Conservation (phyloP, 176 grass and related monocot genomes). For the Oryza glumipatula region DNA sequence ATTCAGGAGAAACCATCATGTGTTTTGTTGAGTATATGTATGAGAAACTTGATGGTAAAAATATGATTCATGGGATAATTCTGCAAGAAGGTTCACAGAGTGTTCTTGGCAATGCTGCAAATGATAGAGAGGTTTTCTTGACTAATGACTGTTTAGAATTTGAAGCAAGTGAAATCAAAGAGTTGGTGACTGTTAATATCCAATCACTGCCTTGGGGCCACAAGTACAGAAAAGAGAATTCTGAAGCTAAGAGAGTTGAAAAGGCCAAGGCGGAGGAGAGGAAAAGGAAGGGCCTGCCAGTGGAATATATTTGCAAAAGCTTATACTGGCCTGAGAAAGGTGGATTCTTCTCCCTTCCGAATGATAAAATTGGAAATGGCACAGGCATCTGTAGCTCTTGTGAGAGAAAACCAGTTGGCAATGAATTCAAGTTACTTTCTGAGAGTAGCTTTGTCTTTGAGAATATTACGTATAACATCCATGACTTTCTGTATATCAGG, state of each 20-base stretch:
- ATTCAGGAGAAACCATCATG: constrained; percentile 46
- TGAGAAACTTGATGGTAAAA: constrained; percentile 57
- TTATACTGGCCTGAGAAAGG: constrained; percentile 70
- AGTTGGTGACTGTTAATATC: constrained; percentile 54
- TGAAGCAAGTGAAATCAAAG: constrained; percentile 57
- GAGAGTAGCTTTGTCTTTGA: constrained; percentile 54
- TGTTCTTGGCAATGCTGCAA: constrained; percentile 72
- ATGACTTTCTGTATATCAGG: constrained; percentile 65
- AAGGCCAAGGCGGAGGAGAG: constrained; percentile 55
- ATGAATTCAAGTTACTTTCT: constrained; percentile 56
- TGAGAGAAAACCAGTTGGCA: constrained; percentile 30
- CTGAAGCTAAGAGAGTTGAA: constrained; percentile 45
- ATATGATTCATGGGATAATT: constrained; percentile 68
- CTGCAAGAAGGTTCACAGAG: constrained; percentile 53
- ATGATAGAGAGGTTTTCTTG: constrained; percentile 72
- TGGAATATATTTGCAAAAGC: constrained; percentile 65
- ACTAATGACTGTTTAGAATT: constrained; percentile 62
- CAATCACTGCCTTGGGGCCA: constrained; percentile 50
- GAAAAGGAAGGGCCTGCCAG: constrained; percentile 59
- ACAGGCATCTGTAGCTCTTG: constrained; percentile 68
- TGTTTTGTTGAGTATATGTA: constrained; percentile 69
- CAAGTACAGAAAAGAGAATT: constrained; percentile 57
- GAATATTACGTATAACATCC: constrained; percentile 49
- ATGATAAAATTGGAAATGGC: constrained; percentile 57
- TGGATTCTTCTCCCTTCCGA: constrained; percentile 59